Evolutionary conservation across 331 rosid species (phyloP).

Genomic region (Erythrophleum ivorense): DNA sequence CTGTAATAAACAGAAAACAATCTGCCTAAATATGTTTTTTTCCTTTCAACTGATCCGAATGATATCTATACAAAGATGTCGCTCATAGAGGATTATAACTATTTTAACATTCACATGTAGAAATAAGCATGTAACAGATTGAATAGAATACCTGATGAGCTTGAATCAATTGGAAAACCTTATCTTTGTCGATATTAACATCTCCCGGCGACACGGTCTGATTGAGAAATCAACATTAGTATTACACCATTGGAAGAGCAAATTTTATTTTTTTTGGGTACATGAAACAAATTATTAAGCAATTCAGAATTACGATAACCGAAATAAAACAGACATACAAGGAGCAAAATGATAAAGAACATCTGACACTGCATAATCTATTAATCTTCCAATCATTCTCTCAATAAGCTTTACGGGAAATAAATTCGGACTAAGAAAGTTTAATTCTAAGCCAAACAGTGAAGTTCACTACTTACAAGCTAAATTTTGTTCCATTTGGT

Average conservation of each 20-base stretch:
- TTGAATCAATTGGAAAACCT: slow-evolving; percentile 67
- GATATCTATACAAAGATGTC: background rate
- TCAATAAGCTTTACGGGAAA: background rate
- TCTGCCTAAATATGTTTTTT: background rate
- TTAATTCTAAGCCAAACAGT: background rate
- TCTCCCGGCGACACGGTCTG: slow-evolving; percentile 64
- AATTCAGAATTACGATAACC: slow-evolving; percentile 6
- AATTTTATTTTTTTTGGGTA: background rate
- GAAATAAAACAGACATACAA: background rate
- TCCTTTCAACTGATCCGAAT: background rate
- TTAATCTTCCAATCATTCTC: background rate
- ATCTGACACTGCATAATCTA: background rate
- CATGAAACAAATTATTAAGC: background rate
- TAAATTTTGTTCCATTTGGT: slow-evolving; percentile 17
- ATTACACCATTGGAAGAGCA: slow-evolving; percentile 15
- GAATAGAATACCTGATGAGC: slow-evolving; percentile 76
- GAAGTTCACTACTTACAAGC: background rate
- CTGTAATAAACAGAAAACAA: slow-evolving; percentile 49
- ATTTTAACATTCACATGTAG: slow-evolving; percentile 7
- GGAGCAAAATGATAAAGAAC: background rate
- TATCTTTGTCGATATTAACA: slow-evolving; percentile 49
- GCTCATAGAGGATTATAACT: slow-evolving; percentile 3
- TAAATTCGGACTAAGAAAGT: background rate
- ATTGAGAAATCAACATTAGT: slow-evolving; percentile 36
- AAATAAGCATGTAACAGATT: background rate